These are phyloP conservation scores for Aspergillus versicolor DNA, from an alignment of 2,329 filamentous ascomycete species.

Conservation along the genomic window DNA sequence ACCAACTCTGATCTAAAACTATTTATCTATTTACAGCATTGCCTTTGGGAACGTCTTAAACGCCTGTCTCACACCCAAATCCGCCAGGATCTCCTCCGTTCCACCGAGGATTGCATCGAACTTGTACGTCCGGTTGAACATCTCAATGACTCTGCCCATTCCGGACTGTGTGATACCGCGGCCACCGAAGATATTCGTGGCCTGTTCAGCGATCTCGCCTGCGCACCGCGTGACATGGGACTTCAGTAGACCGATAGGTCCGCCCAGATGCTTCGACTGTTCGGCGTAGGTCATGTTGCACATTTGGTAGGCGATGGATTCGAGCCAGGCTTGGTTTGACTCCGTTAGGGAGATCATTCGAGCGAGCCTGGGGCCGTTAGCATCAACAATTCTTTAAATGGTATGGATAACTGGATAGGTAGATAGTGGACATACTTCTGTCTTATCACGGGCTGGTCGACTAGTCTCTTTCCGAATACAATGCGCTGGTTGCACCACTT, in stretches of 20 bases:
- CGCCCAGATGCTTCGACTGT: slow-evolving; percentile 72
- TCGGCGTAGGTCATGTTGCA: slow-evolving; percentile 76
- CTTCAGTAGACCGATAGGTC: slow-evolving; percentile 80
- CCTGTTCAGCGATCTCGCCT: slow-evolving; percentile 80
- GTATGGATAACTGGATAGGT: neutral
- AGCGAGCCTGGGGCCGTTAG: slow-evolving; percentile 56
- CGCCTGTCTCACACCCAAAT: slow-evolving; percentile 79
- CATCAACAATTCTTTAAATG: too few relatives aligned
- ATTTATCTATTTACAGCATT: slow-evolving; percentile 60
- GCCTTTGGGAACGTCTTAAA: slow-evolving; percentile 83
- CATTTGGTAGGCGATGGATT: slow-evolving; percentile 85
- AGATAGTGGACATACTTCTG: slow-evolving; percentile 59
- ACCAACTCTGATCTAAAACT: neutral
- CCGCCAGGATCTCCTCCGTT: slow-evolving; percentile 77
- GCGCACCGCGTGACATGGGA: slow-evolving; percentile 73
- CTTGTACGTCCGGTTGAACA: slow-evolving; percentile 82
- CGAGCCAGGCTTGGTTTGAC: slow-evolving; percentile 81
- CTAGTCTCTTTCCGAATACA: slow-evolving; percentile 78
- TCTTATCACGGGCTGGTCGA: slow-evolving; percentile 77
- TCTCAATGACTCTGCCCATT: slow-evolving; percentile 80
- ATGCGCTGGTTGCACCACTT: slow-evolving; percentile 88
- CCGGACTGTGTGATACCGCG: slow-evolving; percentile 75
- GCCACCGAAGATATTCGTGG: slow-evolving; percentile 83
- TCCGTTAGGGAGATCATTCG: slow-evolving; percentile 84
- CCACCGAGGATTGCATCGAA: slow-evolving; percentile 77